Base-by-base conservation (phyloP, 345 rosid species). In the Eucalyptus pauciflora region DNA sequence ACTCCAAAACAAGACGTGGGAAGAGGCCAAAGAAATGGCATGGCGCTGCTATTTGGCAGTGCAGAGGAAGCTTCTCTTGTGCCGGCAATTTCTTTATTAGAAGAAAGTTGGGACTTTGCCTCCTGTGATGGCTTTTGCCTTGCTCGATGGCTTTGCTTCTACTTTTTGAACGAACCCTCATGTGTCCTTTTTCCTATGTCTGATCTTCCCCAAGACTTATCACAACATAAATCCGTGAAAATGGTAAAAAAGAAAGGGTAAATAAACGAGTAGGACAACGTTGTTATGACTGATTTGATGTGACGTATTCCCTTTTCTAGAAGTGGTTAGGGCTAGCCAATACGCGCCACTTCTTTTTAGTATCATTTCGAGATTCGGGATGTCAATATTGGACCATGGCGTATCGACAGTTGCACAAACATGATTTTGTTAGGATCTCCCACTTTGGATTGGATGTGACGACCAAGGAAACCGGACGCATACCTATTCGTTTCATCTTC, bases 361-460 rank as follows among this genome's bases (percentile, higher is more conserved):
- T 41, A 11, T 6, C 2, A 2, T 41, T 11, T 20, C 9, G 3
- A 37, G 83, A 76, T 15, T 37, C 0, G 1, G 1, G 24, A 10
- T 25, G 4, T 22, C 24, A 20, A 41, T 76, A 5, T 76, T 45
- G 2, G 5, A 41, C 2, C 5, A 6, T 76, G 29, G 5, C 14
- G 1, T 11, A 41, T 41, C 9, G 29, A 76, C 2, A 5, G 29
- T 11, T 2, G 9, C 15, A 20, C 85, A 12, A 41, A 20, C 85
- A 76, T 37, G 5, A 37, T 76, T 37, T 76, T 37, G 43, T 3
- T 1, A 24, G 4, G 46, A 2, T 76, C 15, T 20, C 48, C 4
- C 8, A 22, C 48, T 6, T 20, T 10, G 48, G 27, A 41, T 41
- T 41, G 29, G 29, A 11, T 20, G 48, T 3, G 48, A 12, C 5